Base-by-base conservation (phyloP, 1,284 basidiomycete genomes). In the Schizopora paradoxa region DNA sequence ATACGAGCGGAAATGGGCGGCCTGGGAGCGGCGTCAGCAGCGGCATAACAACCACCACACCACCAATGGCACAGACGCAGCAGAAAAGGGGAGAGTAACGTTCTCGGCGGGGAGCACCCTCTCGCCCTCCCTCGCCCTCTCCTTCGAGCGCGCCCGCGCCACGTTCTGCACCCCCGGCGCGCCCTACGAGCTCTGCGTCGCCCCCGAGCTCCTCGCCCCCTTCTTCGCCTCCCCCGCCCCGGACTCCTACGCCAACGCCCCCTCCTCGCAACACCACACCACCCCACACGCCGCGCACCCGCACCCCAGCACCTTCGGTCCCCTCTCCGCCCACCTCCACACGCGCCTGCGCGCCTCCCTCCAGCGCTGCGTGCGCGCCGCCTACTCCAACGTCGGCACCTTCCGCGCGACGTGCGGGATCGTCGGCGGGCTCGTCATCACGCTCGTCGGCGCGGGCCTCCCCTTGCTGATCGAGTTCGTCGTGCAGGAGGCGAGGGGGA, bases 321-420 rank as follows among this genome's bases (percentile, higher is more conserved):
- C 78, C 28, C 67, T 86, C 16, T 73, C 72, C 6, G 61, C 72
- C 26, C 74, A 82, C 54, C 72, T 72, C 2, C 73, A 70, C n/a
- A 66, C 62, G 25, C 76, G 77, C 69, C 73, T 89, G 34, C 69
- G 77, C 44, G 75, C 74, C 32, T 79, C 76, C 41, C 73, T 88
- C 6, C 65, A 66, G n/a, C 72, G 80, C 1, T 88, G 87, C 56
- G 80, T 86, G 18, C 62, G 69, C 14, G 80, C 79, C 2, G 80
- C 83, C 37, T 78, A 77, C 60, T 79, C 74, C 56, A 88, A 89
- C 54, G 83, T 87, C 8, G 86, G 86, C n/a, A 83, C 76, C 43
- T 70, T 71, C 36, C 71, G 86, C 36, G 83, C 79, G 1, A 60
- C 79, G 8, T 87, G 85, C 55, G 84, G 85, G 10, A 75, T 84